A percentile compares a stretch with the other conserved stretches of the same genome.
Conservation (phyloP, 106 monocot genomes). For the Dendrobium nobile region DNA sequence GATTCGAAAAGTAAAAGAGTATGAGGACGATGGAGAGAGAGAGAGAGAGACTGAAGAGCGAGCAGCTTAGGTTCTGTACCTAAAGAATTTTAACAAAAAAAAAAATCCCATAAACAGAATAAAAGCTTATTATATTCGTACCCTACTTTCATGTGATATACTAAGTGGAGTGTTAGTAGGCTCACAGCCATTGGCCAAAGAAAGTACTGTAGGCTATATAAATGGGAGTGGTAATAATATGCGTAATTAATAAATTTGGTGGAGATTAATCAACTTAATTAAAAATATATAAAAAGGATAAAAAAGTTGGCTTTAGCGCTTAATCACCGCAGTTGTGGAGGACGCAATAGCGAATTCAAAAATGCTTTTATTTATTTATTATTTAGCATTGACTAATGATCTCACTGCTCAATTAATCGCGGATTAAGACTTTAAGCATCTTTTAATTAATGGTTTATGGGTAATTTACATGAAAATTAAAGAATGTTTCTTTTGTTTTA, state of each 20-base stretch:
- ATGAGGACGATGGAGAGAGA: background rate
- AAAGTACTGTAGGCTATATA: background rate
- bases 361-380: background rate
- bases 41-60: background rate
- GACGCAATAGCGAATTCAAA: background rate
- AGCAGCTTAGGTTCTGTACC: background rate
- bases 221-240: background rate
- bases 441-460: no score
- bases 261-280: background rate
- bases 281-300: background rate
- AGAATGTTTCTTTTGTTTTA: no score
- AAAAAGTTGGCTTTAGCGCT: background rate
- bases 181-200: background rate
- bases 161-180: background rate
- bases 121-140: constrained; percentile 1
- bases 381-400: background rate
- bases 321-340: background rate
- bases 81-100: constrained; percentile 5
- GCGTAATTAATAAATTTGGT: constrained; percentile 1
- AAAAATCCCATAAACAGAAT: background rate
- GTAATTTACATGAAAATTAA: no score
- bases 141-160: background rate
- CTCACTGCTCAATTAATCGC: background rate
- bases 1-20: background rate
- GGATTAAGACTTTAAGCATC: no score